Conservation (phyloP, 2,329 filamentous ascomycete species). For the Pseudogymnoascus sp. region DNA sequence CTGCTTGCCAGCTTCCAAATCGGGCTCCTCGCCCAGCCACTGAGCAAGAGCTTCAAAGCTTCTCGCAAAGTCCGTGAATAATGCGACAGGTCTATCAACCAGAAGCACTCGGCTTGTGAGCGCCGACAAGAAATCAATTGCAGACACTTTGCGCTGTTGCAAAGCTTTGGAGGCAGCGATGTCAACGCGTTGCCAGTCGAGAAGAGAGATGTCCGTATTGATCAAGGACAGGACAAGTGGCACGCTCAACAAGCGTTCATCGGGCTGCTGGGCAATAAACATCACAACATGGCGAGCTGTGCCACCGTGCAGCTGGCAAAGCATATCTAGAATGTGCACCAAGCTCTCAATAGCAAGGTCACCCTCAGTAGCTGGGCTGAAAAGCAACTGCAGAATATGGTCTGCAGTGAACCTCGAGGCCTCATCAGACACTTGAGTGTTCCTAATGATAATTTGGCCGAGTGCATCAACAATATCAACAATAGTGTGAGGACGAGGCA, state of each 20-base stretch:
- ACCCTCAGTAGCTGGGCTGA: constrained; percentile 46
- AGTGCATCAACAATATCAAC: constrained; percentile 58
- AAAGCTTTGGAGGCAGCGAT: constrained; percentile 68
- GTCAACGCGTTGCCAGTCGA: constrained; percentile 62
- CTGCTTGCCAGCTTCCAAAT: constrained; percentile 58
- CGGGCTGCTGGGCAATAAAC: constrained; percentile 52
- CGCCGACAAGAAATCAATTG: constrained; percentile 72
- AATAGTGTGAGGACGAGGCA: constrained; percentile 53
- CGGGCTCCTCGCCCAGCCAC: constrained; percentile 72
- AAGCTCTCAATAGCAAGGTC: constrained; percentile 55
- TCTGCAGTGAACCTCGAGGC: constrained; percentile 54
- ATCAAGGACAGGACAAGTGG: constrained; percentile 53
- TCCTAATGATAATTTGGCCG: constrained; percentile 57
- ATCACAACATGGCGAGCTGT: constrained; percentile 49
- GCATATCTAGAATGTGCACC: constrained; percentile 55
- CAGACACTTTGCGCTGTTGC: constrained; percentile 61
- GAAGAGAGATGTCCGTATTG: constrained; percentile 46
- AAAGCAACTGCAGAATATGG: constrained; percentile 52
- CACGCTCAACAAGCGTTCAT: constrained; percentile 50
- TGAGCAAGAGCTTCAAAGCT: constrained; percentile 75
- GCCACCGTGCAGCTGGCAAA: constrained; percentile 52
- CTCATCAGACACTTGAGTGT: constrained; percentile 55
- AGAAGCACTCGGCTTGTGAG: constrained; percentile 74
- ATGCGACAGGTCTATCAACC: constrained; percentile 67
- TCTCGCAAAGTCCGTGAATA: constrained; percentile 79